A percentile compares a stretch with the other conserved stretches of the same genome.
Conservation (phyloP, 495 filamentous ascomycete species). For the Daldinia caldariorum region DNA sequence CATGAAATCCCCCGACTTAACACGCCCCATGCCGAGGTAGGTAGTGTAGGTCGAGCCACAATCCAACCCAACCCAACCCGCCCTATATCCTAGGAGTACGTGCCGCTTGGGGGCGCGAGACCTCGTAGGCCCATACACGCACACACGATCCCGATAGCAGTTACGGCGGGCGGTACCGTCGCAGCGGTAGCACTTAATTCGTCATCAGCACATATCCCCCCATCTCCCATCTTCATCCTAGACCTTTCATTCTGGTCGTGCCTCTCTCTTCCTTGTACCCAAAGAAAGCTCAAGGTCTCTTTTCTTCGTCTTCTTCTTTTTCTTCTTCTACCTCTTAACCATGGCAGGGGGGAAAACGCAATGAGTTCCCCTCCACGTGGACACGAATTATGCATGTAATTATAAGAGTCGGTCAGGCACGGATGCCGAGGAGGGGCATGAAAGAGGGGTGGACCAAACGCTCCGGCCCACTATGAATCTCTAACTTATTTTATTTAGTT, state of each 20-base stretch:
- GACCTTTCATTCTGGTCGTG: not conserved
- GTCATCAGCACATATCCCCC: constrained; percentile 15
- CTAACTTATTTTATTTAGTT: too few relatives aligned
- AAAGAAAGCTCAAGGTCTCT: not conserved
- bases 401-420: constrained; percentile 30
- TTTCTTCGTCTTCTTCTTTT: not conserved
- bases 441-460: constrained; percentile 25
- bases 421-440: constrained; percentile 14
- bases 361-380: constrained; percentile 28
- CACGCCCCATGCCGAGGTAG: too few relatives aligned
- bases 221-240: not conserved
- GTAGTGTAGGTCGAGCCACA: too few relatives aligned
- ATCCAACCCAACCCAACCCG: constrained; percentile 2
- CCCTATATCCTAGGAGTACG: not conserved
- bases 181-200: constrained; percentile 16
- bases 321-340: too few relatives aligned
- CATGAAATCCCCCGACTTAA: constrained; percentile 3
- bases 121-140: too few relatives aligned
- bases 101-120: constrained; percentile 2
- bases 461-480: constrained; percentile 16
- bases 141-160: not conserved
- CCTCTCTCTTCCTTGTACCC: not conserved
- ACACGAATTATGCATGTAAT: constrained; percentile 26
- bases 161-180: constrained; percentile 4
- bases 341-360: too few relatives aligned